Base-by-base conservation (phyloP, 75 land plant species). In the Cupressus sempervirens region DNA sequence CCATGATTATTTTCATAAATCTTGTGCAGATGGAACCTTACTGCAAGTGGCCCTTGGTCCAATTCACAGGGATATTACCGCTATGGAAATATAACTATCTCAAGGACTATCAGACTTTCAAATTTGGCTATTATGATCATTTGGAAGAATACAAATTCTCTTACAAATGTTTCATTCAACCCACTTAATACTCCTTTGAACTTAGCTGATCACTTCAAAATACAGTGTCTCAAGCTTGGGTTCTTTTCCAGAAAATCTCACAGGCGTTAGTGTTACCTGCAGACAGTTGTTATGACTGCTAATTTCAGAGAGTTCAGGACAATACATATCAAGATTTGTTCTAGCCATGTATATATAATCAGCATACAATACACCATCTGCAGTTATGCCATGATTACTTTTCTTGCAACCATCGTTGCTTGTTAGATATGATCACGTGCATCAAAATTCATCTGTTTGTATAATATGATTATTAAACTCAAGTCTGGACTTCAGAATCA, bases 41-140 rank as follows among this genome's bases (percentile, higher is more conserved):
- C 96, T 35, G 94, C 97, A 6, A 96, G 96, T 75, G 99, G 94
- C 23, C 96, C 99, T 9, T 86, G 97, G 50, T 95, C 95, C 20
- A 96, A 96, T 80, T 95, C 98, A 20, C 98, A 96, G 88, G 99
- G 99, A 26, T 97, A 96, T 0, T 97, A 91, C 86, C 94, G 95
- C 87, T 97, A 97, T 83, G 96, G 99, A 46, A 30, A 86, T 83
- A 92, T 97, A 88, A 93, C 86, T 9, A 81, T 90, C 0, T 76
- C 89, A 30, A 83, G 92, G 32, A 95, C 97, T 9, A 89, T 93
- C 82, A 74, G 87, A 74, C 89, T 97, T 9, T 91, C 91, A 20
- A 92, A 91, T 87, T 91, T 94, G 0, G 91, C 90, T 34, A 87
- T 91, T 29, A 2, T 81, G 32, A 90, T 95, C 38, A 93, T 91